Conservation (phyloP, 1,139 yeast genomes). For the Kurtzmaniella quercitrusa region DNA sequence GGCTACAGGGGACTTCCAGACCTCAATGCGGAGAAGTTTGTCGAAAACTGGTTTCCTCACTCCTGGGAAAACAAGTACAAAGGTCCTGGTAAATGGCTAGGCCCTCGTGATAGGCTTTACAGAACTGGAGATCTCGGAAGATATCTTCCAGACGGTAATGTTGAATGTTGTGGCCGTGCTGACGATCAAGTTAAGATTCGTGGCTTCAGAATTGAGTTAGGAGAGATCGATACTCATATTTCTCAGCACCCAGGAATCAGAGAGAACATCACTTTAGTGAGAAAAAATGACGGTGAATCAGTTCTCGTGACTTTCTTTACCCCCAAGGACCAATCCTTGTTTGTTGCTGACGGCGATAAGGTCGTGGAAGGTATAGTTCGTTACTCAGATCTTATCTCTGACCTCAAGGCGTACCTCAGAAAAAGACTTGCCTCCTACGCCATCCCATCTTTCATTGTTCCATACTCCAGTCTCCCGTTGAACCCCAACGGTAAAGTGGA, state of each 20-base stretch:
- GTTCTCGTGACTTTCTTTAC: constrained; percentile 88
- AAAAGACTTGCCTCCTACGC: constrained; percentile 91
- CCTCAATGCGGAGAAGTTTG: constrained; percentile 78
- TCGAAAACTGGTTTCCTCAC: constrained; percentile 77
- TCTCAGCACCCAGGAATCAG: constrained; percentile 90
- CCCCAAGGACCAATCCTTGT: constrained; percentile 52
- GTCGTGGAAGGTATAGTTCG: constrained; percentile 78
- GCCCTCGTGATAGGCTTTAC: constrained; percentile 92
- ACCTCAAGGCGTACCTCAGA: constrained; percentile 75
- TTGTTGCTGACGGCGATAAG: constrained; percentile 26
- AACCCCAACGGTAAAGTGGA: constrained; percentile 99
- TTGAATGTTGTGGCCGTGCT: constrained; percentile 98
- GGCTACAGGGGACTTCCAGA: constrained; percentile 93
- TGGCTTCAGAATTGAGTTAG: constrained; percentile 96
- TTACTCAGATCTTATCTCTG: constrained; percentile 73
- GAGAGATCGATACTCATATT: constrained; percentile 96
- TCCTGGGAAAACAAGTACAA: constrained; percentile 44
- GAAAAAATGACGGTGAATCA: constrained; percentile 81
- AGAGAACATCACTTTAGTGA: constrained; percentile 89
- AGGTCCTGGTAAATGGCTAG: constrained; percentile 55
- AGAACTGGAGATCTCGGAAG: constrained; percentile 98
- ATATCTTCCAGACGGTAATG: constrained; percentile 93
- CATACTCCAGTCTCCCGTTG: constrained; percentile 78
- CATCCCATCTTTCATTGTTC: constrained; percentile 87
- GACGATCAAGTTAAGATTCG: constrained; percentile 98